Base-by-base conservation (phyloP, 176 grass and related monocot genomes). In the Paspalum notatum region DNA sequence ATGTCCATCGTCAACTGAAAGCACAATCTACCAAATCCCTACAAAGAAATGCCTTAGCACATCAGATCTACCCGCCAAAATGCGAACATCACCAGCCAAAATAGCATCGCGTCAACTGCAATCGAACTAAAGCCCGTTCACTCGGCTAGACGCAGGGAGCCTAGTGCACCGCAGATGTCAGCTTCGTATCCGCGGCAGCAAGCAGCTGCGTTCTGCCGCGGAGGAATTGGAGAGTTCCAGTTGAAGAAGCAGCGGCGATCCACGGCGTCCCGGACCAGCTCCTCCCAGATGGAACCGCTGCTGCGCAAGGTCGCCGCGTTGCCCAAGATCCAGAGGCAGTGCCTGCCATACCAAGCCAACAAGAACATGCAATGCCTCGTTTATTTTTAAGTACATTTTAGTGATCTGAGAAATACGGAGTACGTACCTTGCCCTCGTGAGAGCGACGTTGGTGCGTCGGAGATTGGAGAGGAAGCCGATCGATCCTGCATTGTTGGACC, bases 251-350 rank as follows among this genome's bases (percentile, higher is more conserved):
- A 88, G 20, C 62, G 44, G 38, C 93, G 90, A 74, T 79, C 76
- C 38, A 77, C 15, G 69, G 93, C 87, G 72, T 92, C 87, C 20
- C 21, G 55, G 43, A 89, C 81, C 40, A 94, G 83, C 38, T 85
- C 85, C 21, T 42, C 89, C 92, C 89, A 94, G 46, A 94, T 76
- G 13, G 89, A 94, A 9, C 56, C 77, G 32, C 89, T 90, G 75
- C 37, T 18, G 54, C 49, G 16, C 44, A 94, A 58, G 26, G 92
- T 94, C 71, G 32, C 7, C 12, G 82, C 89, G 76, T 91, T 81
- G 54, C 92, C 92, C 47, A 91, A 55, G n/a, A 91, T 76, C 92
- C 89, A 91, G 15, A 94, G 84, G 79, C 92, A 91, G 58, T 91
- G 71, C 73, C 86, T 94, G 86, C 48, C 32, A 32, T 2, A 2